These are phyloP conservation scores for Pseudozyma tsukubaensis DNA, from an alignment of 1,284 basidiomycete species.

Conservation along the genomic window DNA sequence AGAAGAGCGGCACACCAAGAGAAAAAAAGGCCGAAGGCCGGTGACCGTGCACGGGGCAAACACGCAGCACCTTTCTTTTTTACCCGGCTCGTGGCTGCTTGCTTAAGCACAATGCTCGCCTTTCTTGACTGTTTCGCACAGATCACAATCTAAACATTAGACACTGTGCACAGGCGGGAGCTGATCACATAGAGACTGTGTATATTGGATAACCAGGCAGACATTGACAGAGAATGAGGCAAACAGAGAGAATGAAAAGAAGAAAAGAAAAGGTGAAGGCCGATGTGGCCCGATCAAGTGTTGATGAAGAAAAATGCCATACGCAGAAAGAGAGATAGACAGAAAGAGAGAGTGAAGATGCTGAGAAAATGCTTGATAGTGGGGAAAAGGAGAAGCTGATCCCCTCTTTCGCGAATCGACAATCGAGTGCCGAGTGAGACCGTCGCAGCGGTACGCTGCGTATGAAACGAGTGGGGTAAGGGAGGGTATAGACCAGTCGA, in stretches of 20 bases:
- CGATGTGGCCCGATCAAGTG: neutral
- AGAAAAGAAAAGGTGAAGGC: neutral
- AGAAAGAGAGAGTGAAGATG: neutral
- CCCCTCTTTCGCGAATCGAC: no score
- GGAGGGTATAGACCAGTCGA: slow-evolving; percentile 32
- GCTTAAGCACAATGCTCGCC: neutral
- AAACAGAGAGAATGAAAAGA: slow-evolving; percentile 3
- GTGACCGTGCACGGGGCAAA: slow-evolving; percentile 9
- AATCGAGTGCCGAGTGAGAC: neutral
- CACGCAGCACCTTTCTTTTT: neutral
- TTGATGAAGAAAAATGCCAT: neutral
- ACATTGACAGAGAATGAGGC: neutral
- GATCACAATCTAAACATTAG: neutral
- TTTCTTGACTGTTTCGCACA: no score
- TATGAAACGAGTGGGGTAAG: neutral
- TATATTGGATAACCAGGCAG: slow-evolving; percentile 6
- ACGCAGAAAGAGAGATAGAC: neutral
- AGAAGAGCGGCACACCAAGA: neutral
- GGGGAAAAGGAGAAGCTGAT: neutral
- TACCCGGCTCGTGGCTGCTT: neutral
- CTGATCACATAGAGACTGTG: slow-evolving; percentile 19
- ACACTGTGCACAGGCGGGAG: neutral
- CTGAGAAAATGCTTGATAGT: slow-evolving; percentile 4
- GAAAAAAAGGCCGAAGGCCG: slow-evolving; percentile 2
- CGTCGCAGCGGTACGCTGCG: neutral